A percentile compares a stretch with the other conserved stretches of the same genome.
Evolutionary conservation across 2,329 filamentous ascomycete genomes (phyloP).

Genomic region (Aspergillus arachidicola): DNA sequence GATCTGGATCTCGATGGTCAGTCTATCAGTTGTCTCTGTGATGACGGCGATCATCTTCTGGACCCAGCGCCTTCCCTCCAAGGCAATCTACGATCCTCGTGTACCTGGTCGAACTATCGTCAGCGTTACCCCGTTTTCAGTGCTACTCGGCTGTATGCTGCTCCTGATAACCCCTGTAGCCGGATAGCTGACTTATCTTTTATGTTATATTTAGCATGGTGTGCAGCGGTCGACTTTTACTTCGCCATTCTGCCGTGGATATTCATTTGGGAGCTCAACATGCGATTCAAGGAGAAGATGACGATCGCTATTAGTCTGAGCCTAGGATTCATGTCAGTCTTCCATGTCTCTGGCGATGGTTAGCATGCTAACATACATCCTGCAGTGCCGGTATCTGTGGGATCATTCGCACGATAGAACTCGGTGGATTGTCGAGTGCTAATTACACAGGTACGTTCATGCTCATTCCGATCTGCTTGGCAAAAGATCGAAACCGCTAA

Average conservation of each 20-base stretch:
- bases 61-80: slow-evolving; percentile 15
- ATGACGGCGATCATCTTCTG: slow-evolving; percentile 21
- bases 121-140: slow-evolving; percentile 14
- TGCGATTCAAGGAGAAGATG: slow-evolving; percentile 42
- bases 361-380: not conserved
- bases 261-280: slow-evolving; percentile 39
- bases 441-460: slow-evolving; percentile 21
- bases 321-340: slow-evolving; percentile 35
- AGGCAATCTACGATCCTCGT: slow-evolving; percentile 21
- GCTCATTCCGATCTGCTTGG: not conserved
- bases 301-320: slow-evolving; percentile 41
- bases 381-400: slow-evolving; percentile 19
- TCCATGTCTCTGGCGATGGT: not conserved
- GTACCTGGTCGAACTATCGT: slow-evolving; percentile 18
- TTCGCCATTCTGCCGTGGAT: slow-evolving; percentile 43
- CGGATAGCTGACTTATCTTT: not conserved
- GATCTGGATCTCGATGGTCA: slow-evolving; percentile 34
- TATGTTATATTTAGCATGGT: slow-evolving; percentile 15
- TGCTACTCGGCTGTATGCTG: slow-evolving; percentile 21
- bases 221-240: slow-evolving; percentile 37
- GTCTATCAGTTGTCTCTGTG: slow-evolving; percentile 27
- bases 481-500: not conserved
- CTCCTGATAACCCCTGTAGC: not conserved
- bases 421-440: slow-evolving; percentile 17
- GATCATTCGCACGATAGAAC: slow-evolving; percentile 19